Evolutionary conservation across 192 early-diverging fungal species (phyloP), one percentile per base, ranked within the genome.

Genomic region (Backusella luteola): DNA sequence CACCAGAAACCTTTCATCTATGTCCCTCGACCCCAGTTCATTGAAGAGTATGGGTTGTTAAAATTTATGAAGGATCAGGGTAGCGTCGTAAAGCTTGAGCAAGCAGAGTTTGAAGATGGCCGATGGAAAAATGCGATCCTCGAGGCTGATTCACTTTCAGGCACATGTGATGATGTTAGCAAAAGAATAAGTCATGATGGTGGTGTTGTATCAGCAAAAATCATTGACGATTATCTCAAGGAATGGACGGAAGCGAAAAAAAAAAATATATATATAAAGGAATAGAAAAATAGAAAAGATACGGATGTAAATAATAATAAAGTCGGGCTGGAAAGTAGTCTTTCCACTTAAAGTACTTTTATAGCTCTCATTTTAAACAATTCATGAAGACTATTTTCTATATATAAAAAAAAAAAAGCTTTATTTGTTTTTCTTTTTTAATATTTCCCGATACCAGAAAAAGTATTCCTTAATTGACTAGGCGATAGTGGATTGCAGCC

Each of bases 61-160:
- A 84, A 80, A 56, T 71, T 91, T 52, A 91, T 91, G 90, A 73
- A 84, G 32, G 83, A 78, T n/a, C 87, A 90, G 74, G 89, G 89
- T 21, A 72, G 81, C 21, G 81, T 82, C 11, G 85, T 90, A 5
- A 86, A 90, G 75, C 78, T 90, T 72, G 76, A 84, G 0, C 80
- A 84, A 29, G 80, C 85, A 44, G 82, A 87, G 36, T 90, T 90
- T 80, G 89, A 90, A 76, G 78, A 73, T 8, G 89, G 89, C 9
- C 17, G 67, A 26, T 90, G 89, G 89, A 81, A 79, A 67, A 63
- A 79, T 6, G 82, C 83, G 32, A 90, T 90, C 39, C n/a, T 79
- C 8, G 66, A 84, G 52, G 89, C 89, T 3, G 67, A 52, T 19
- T 36, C 52, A 34, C 32, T 86, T 21, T 73, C 77, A 3, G 81